phyloP scores from a whole-genome alignment of 441 rosid species.

The Aquilaria agallochum region DNA sequence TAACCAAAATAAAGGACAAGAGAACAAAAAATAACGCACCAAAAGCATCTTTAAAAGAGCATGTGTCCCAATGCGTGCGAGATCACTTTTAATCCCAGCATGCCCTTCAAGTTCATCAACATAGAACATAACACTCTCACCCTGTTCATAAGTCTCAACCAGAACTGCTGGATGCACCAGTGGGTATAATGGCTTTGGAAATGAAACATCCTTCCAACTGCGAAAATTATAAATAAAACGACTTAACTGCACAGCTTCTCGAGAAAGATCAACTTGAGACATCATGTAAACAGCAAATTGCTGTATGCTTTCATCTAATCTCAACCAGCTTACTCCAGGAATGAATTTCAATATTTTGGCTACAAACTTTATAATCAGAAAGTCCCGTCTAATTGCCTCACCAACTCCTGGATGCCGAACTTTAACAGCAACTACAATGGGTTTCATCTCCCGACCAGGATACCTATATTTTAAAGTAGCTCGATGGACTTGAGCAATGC shows the following conservation, averaged over 20 bases:
- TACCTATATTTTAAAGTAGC: constrained; percentile 48
- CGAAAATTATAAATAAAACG: constrained; percentile 60
- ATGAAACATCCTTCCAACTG: constrained; percentile 58
- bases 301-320: constrained; percentile 59
- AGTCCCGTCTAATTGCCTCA: constrained; percentile 53
- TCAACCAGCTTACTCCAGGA: constrained; percentile 54
- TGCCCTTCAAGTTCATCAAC: constrained; percentile 54
- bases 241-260: constrained; percentile 64
- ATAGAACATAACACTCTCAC: constrained; percentile 51
- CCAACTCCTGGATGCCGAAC: constrained; percentile 68
- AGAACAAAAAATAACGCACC: constrained; percentile 27
- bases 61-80: constrained; percentile 63
- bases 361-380: constrained; percentile 38
- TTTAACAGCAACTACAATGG: constrained; percentile 57
- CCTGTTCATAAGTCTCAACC: constrained; percentile 55
- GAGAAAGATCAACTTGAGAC: constrained; percentile 68
- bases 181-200: constrained; percentile 58
- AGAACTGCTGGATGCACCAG: constrained; percentile 64
- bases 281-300: constrained; percentile 62
- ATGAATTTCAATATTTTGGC: constrained; percentile 42
- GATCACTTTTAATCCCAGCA: constrained; percentile 35
- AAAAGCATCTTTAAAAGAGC: constrained; percentile 66
- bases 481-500: constrained; percentile 63
- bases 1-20: background rate
- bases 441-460: constrained; percentile 42